Evolutionary conservation across 768 basidiomycete genomes (phyloP), one percentile per base, ranked within the genome.

Genomic region (Mycena belliarum): DNA sequence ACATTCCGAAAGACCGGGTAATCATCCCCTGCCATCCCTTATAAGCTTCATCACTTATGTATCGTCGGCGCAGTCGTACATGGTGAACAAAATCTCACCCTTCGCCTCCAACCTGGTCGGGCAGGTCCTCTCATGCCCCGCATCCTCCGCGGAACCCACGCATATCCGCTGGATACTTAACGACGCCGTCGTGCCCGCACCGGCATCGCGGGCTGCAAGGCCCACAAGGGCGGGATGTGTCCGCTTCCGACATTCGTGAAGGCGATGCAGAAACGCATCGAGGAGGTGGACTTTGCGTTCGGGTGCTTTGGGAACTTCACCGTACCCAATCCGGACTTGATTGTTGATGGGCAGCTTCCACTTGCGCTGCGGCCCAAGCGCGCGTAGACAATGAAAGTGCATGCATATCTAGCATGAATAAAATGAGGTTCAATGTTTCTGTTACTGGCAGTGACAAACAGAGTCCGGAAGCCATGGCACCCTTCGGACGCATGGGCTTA

Each of bases 111-210:
- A 73, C 55, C 63, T 76, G 6, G 70, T 74, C 59, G 82, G 66
- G 57, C 78, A 89, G 76, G 86, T 63, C 65, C 80, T 61, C 61
- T 76, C 59, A 76, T 85, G 68, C 61, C 69, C 66, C 52, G 63
- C 67, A 16, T 56, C 63, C 32, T 26, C 41, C 38, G 18, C 25
- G 8, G 33, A 35, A 14, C 43, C 61, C n/a, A 63, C 57, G 9
- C 57, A 63, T 49, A 58, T 63, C 52, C 61, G 89, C 9, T 78
- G 88, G 70, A 78, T 91, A 48, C 74, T 91, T 64, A 92, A 93
- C 67, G 89, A 93, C 63, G 90, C 81, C 0, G 83, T 85, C 2
- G 77, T 87, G 6, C 89, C 91, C 76, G 91, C 18, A 85, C 82
- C 2, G 83, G 85, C 8, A 76, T 91, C 50, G 73, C 73, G 4